Base-by-base conservation (phyloP, 2,329 filamentous ascomycete species). In the Phoma herbarum region DNA sequence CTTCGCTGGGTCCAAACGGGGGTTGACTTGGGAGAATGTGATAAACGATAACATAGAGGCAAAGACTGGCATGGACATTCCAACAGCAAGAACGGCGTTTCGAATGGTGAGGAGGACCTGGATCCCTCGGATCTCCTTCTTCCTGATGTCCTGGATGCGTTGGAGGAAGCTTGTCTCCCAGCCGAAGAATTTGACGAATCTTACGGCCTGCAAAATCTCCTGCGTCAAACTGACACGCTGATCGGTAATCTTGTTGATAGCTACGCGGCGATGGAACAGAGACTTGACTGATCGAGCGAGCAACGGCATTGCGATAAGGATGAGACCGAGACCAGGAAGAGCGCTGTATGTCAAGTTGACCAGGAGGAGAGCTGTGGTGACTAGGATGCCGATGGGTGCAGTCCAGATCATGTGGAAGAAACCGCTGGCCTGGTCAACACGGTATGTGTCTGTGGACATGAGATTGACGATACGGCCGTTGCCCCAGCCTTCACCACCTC, bases 11-110 rank as follows among this genome's bases (percentile, higher is more conserved):
- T 86, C 82, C 18, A 98, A 84, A 26, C 77, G 76, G 66, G 93
- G 89, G 57, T 90, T 82, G 1, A 85, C 81, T n/a, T 86, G 76
- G 1, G 84, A 84, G 66, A 85, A 88, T 0, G 92, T 94, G 77
- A 98, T 94, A 76, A 98, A 98, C 0, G 94, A 87, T 39, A 98
- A 77, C 92, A 98, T 97, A 1, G 93, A 96, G 0, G 94, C 93
- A 68, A 98, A 97, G 52, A 96, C 91, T 7, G 95, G 94, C 71
- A 97, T 85, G 0, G 92, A 90, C 84, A 96, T 86, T 70, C 91
- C 91, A 48, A 95, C 83, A 12, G 92, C 90, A 76, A 93, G 90
- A 79, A 97, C 92, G 41, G 84, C 92, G 74, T 96, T 96, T 67
- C 93, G 86, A 65, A 96, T 91, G 1, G 90, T 87, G 26, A 98